A percentile compares a stretch with the other conserved stretches of the same genome.
These are phyloP conservation scores for Salvia sclarea DNA, from an alignment of 305 asterid genomes.

Conservation along the genomic window DNA sequence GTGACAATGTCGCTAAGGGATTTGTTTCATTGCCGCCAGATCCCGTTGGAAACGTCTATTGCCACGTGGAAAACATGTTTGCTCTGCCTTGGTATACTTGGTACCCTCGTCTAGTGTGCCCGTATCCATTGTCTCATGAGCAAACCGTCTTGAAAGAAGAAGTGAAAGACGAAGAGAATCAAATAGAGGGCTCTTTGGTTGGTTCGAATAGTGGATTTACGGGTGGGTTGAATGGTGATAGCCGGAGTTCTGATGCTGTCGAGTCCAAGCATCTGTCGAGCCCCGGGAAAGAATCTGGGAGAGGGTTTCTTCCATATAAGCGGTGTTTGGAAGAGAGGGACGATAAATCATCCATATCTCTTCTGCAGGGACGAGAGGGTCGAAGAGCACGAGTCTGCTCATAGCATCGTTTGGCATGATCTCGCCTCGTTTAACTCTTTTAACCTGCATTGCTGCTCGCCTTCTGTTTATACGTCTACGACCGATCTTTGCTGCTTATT, in stretches of 20 bases:
- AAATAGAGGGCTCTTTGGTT: slow-evolving; percentile 40
- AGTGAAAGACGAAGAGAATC: slow-evolving; percentile 34
- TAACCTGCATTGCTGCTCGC: neutral
- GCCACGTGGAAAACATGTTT: slow-evolving; percentile 33
- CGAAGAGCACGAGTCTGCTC: slow-evolving; percentile 55
- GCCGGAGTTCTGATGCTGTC: slow-evolving; percentile 25
- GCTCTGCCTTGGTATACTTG: slow-evolving; percentile 49
- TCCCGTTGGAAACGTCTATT: slow-evolving; percentile 28
- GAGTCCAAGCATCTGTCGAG: slow-evolving; percentile 31
- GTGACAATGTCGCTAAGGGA: slow-evolving; percentile 26
- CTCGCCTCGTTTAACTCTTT: neutral
- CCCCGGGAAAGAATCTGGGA: slow-evolving; percentile 29
- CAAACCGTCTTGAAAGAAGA: slow-evolving; percentile 16
- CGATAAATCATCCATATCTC: slow-evolving; percentile 38
- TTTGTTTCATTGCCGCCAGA: slow-evolving; percentile 38
- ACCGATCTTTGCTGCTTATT: neutral
- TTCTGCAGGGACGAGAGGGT: slow-evolving; percentile 44
- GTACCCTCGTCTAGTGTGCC: slow-evolving; percentile 42
- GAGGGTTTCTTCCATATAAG: slow-evolving; percentile 74
- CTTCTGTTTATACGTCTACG: neutral
- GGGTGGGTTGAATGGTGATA: slow-evolving; percentile 31
- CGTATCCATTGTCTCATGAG: slow-evolving; percentile 34
- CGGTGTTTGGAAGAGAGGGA: slow-evolving; percentile 65
- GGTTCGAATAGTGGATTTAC: slow-evolving; percentile 38
- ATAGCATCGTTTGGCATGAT: slow-evolving; percentile 31